Evolutionary conservation across 1,139 yeast species (phyloP), one percentile per base, ranked within the genome.

Genomic region (Pichia sp.): DNA sequence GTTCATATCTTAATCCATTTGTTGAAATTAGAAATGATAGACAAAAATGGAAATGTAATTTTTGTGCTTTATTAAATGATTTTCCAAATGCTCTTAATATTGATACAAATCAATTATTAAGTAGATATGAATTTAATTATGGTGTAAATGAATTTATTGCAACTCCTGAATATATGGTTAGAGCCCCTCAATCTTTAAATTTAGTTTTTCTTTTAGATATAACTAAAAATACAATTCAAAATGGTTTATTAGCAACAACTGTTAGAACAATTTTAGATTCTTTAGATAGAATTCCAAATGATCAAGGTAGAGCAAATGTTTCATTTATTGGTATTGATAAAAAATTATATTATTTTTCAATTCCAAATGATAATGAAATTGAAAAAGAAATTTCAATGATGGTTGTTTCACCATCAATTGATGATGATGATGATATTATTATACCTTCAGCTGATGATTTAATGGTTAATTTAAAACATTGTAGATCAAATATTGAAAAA

Each of bases 101-200:
- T 26, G 27, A 34, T 20, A 34, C 31, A 29, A 20, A 24, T 11
- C 22, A 27, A 12, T 25, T 40, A 9, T 39, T 27, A 6, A 82
- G 80, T 41, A 77, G 97, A 63, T 76, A 76, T 39, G 97, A 92
- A 66, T 74, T 92, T 58, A 86, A 85, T 64, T 78, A 87, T 62
- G 77, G 95, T 5, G 89, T 89, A 40, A 90, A 85, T 48, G 99
- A 92, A 65, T 92, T 89, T 61, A 72, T 89, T 48, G 98, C 98
- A 23, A 96, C 97, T 48, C 81, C 83, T 50, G 97, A 90, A 66
- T 92, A 92, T 68, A 80, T 89, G 77, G 89, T 89, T 35, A 82
- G 97, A 67, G 82, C 96, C 35, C 98, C 98, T 26, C 96, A 89
- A 64, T 97, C 98, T 30, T 77, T 94, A 46, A 85, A 87, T 40